A percentile compares a stretch with the other conserved stretches of the same genome.
phyloP scores from a whole-genome alignment of 1,284 basidiomycete species.

The Cryptococcus neoformans region DNA sequence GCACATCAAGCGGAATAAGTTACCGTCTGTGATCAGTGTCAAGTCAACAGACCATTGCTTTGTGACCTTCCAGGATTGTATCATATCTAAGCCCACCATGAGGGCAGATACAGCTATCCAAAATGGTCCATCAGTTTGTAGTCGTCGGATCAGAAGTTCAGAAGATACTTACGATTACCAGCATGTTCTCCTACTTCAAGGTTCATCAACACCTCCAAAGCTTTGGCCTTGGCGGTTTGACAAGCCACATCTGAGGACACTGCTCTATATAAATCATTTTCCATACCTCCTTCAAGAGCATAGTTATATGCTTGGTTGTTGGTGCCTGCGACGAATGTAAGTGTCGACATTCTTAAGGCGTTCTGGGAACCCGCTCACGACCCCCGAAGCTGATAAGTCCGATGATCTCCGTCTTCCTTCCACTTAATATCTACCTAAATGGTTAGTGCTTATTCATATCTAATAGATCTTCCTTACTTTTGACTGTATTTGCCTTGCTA shows the following conservation, averaged over 20 bases:
- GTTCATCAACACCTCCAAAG: conserved; percentile 68
- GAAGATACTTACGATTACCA: conserved; percentile 36
- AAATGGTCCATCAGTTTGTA: not conserved
- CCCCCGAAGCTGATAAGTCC: conserved; percentile 81
- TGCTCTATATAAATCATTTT: conserved; percentile 60
- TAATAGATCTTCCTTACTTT: not conserved
- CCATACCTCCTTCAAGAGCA: conserved; percentile 27
- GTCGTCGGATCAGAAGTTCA: not conserved
- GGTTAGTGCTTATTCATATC: no score
- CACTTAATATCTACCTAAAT: conserved; percentile 68
- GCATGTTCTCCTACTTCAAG: conserved; percentile 55
- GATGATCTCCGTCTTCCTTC: conserved; percentile 86
- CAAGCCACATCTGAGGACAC: conserved; percentile 66
- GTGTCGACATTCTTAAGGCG: not conserved
- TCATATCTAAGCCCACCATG: conserved; percentile 76
- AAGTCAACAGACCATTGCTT: conserved; percentile 80
- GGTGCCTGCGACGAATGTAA: conserved; percentile 55
- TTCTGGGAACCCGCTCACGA: conserved; percentile 21
- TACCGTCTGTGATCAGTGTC: conserved; percentile 67
- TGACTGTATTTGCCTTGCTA: not conserved
- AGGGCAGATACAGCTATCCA: conserved; percentile 75
- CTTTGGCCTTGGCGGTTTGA: conserved; percentile 54
- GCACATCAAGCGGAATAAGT: conserved; percentile 58
- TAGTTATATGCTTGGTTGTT: conserved; percentile 64
- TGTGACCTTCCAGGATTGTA: conserved; percentile 54